These are phyloP conservation scores for Chytridium lagenaria DNA, from an alignment of 371 early-diverging fungal genomes.

Conservation along the genomic window DNA sequence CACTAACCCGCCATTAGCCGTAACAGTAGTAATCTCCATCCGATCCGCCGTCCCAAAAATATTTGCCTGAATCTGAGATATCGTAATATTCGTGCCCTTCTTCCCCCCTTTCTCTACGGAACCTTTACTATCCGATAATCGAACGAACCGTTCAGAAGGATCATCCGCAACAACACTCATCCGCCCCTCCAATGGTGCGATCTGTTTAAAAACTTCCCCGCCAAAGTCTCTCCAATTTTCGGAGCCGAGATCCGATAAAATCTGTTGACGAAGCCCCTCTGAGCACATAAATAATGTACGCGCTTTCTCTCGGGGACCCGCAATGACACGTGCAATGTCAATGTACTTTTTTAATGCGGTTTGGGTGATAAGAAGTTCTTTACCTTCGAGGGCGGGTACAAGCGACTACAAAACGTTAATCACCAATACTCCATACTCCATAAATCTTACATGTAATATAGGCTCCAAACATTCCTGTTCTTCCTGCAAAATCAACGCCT, in stretches of 20 bases:
- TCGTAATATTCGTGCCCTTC: neutral
- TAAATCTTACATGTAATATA: neutral
- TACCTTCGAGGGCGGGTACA: conserved; percentile 5
- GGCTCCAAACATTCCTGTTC: conserved; percentile 3
- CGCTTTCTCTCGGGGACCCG: conserved; percentile 6
- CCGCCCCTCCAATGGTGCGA: neutral
- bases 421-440: too few relatives aligned
- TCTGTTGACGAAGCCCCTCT: neutral
- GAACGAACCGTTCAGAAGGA: neutral
- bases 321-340: conserved; percentile 1
- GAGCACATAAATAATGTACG: neutral
- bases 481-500: neutral
- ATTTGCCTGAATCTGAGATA: conserved; percentile 41
- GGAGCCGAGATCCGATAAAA: neutral
- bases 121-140: too few relatives aligned
- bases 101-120: too few relatives aligned
- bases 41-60: conserved; percentile 66
- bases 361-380: neutral
- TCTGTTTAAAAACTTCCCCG: neutral
- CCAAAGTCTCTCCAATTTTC: neutral
- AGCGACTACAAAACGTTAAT: conserved; percentile 1
- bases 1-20: conserved; percentile 65
- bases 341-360: neutral
- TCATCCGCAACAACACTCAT: neutral
- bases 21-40: conserved; percentile 62